Percentiles rank a stretch among this genome's conserved stretches.
These are phyloP conservation scores for Mycena epipterygia DNA, from an alignment of 768 basidiomycete genomes.

Conservation along the genomic window DNA sequence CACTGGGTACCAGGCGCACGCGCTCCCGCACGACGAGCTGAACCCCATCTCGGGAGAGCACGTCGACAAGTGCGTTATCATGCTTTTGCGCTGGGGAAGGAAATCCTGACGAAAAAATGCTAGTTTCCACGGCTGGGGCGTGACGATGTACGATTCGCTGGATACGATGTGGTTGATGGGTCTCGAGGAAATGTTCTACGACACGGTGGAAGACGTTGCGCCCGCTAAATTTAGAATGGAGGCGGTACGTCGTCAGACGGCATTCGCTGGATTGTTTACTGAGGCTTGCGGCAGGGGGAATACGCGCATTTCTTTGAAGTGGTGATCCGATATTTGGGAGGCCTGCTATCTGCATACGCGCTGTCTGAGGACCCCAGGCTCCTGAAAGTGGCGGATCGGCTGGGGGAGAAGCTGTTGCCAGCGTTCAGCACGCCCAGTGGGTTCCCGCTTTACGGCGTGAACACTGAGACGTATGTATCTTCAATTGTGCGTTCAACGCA, in stretches of 20 bases:
- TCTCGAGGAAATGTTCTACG: constrained; percentile 71
- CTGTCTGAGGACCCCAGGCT: constrained; percentile 44
- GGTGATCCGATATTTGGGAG: constrained; percentile 41
- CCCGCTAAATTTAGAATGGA: constrained; percentile 5
- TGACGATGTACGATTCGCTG: constrained; percentile 82
- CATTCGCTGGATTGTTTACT: not conserved
- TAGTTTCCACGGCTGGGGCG: constrained; percentile 83
- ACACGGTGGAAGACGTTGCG: constrained; percentile 67
- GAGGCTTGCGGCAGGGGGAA: not conserved
- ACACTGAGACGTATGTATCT: constrained; percentile 57
- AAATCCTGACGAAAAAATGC: constrained; percentile 5
- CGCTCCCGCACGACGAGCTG: constrained; percentile 71
- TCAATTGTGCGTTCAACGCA: constrained; percentile 38
- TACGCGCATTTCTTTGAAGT: constrained; percentile 34
- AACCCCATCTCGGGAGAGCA: constrained; percentile 62
- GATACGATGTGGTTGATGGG: constrained; percentile 90
- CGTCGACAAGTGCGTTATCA: constrained; percentile 65
- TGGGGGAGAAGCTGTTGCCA: constrained; percentile 68
- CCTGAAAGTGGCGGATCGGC: constrained; percentile 68
- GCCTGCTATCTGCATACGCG: constrained; percentile 37
- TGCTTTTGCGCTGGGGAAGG: not conserved
- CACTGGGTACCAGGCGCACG: constrained; percentile 63
- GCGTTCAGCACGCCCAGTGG: constrained; percentile 71
- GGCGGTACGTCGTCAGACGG: not conserved
- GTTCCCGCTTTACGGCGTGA: constrained; percentile 67